Base-by-base conservation (phyloP, 108 stramenopile species). In the Nannochloropsis gaditana region DNA sequence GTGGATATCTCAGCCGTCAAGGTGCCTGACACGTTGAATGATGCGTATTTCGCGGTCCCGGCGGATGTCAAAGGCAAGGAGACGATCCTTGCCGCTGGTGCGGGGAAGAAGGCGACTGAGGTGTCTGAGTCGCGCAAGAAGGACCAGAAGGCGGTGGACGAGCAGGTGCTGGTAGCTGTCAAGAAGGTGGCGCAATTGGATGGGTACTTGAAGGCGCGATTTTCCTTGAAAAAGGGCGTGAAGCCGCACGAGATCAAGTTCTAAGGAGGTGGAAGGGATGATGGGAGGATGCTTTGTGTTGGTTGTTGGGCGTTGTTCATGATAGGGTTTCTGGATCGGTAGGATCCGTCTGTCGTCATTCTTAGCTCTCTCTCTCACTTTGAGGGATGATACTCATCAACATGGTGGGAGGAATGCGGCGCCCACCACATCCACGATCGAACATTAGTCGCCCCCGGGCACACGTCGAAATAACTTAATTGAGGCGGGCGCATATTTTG, bases 241-340 rank as follows among this genome's bases (percentile, higher is more conserved):
- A 94, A 94, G 87, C 97, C 98, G 80, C 99, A 99, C 92, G 92
- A 93, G 83, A 97, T 99, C 97, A 89, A 94, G 87, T 99, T 99
- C 90, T 99, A 95, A 95, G 85, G 31, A 31, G 31, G 31, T 31
- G 31, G 31, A 31, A 31, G 31, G 31, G 31, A 31, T 31, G 31
- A 31, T 31, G 31, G 31, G 31, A 31, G 31, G 31, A 31, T 31
- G 31, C 31, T 31, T 31, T 31, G 31, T 31, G 31, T 31, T 31
- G 31, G 31, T 31, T 31, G 31, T 31, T 31, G 31, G 31, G 31
- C 31, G 31, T 31, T 31, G 31, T 31, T 1, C 31, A 31, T 31
- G 31, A 31, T 31, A 31, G 31, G 31, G 31, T 31, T 31, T 1
- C 31, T 31, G 31, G 31, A 31, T 31, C 31, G 31, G 31, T 31